phyloP scores from a whole-genome alignment of 2,329 filamentous ascomycete species.

The Thielaviopsis cerberus region DNA sequence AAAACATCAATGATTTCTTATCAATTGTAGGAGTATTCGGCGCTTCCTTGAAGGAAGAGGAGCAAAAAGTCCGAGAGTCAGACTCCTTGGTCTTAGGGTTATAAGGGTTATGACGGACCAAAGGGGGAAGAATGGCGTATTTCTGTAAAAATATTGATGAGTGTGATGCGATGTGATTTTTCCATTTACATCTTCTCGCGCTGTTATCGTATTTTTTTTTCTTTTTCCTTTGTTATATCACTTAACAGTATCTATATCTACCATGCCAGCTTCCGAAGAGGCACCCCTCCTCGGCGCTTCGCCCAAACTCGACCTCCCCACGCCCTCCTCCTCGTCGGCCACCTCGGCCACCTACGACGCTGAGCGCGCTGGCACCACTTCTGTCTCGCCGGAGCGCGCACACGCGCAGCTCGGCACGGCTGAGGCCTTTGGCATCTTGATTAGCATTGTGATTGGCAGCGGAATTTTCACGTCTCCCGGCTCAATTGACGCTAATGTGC shows the following conservation, averaged over 20 bases:
- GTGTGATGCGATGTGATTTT: neutral
- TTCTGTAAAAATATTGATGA: neutral
- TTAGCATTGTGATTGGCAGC: slow-evolving; percentile 45
- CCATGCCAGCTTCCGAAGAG: neutral
- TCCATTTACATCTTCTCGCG: neutral
- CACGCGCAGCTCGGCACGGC: slow-evolving; percentile 25
- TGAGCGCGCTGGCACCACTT: neutral
- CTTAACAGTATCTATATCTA: no score
- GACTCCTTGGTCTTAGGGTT: no score
- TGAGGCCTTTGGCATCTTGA: slow-evolving; percentile 39
- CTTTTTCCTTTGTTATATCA: neutral
- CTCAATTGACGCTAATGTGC: slow-evolving; percentile 43
- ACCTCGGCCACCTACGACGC: neutral
- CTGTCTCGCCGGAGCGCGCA: neutral
- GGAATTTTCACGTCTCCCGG: slow-evolving; percentile 48
- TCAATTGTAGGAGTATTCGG: neutral
- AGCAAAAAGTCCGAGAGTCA: neutral
- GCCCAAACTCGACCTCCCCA: neutral
- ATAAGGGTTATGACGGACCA: no score
- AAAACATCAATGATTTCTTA: neutral
- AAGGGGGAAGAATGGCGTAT: neutral
- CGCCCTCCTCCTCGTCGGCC: neutral
- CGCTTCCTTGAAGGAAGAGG: neutral
- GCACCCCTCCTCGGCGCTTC: neutral
- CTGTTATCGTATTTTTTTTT: no score